Evolutionary conservation across 2,329 filamentous ascomycete genomes (phyloP), one percentile per base, ranked within the genome.

Genomic region (Hymenoscyphus infarciens): DNA sequence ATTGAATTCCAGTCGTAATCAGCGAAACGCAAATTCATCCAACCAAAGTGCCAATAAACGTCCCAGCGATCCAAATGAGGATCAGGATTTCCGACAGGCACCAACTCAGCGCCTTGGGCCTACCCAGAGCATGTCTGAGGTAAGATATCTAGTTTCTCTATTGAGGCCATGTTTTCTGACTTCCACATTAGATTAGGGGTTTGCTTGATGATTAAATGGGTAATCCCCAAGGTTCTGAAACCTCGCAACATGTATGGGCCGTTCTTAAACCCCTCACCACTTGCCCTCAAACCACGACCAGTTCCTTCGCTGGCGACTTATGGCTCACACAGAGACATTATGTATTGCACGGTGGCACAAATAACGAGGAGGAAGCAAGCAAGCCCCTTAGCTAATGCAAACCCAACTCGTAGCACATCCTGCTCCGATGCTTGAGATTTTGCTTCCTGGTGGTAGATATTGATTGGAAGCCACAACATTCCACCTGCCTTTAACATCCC

Each of bases 331-430:
- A 49, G 8, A 22, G 4, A 35, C 13, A 35, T 35, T 35, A 35
- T 11, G 33, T 35, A 35, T 35, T 49, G 19, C 10, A 11, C 5
- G 19, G 39, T 35, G 29, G 13, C 19, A 52, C 49, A 54, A 22
- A 35, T 10, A 27, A 33, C 6, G 19, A 19, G 27, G 16, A 31
- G 15, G 29, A 58, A 56, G 22, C 5, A 33, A 33, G 45, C 38
- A 33, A 33, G 45, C 38, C n/a, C 54, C 64, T 74, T 60, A 71
- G 45, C 59, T 22, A 45, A 85, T 79, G 66, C 80, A 83, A 60
- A 96, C 80, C 87, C 92, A 97, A 73, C 88, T 96, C 19, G 93
- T 97, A 54, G 93, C 93, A 77, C 92, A 97, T 1, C 93, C 93
- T n/a, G 91, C 92, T 27, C 88, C 91, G 57, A 97, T 81, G 57